Evolutionary conservation across 2,329 filamentous ascomycete species (phyloP), one percentile per base, ranked within the genome.

Genomic region (Atkinsonella texensis): DNA sequence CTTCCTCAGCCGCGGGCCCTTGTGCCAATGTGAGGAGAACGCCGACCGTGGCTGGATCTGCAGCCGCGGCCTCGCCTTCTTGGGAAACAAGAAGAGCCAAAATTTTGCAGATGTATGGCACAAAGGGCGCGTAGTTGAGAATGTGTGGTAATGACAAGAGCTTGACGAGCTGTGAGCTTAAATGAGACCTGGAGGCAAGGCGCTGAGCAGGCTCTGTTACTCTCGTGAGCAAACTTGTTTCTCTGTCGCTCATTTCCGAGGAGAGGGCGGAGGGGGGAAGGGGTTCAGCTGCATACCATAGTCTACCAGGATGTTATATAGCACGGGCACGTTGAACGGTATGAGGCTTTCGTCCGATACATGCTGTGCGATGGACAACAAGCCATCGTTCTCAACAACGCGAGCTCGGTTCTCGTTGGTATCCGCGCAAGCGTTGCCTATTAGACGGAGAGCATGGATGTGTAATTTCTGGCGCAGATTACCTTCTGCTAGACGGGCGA

Each of bases 401-500:
- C 74, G 71, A 7, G 70, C 75, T 52, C 81, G 71, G 57, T 84
- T 84, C 54, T 78, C 74, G 59, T 84, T 79, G 56, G 76, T 77
- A 56, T 84, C 80, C 18, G 80, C 81, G 55, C 78, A 83, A 10
- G 77, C 76, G 60, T 84, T 84, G 13, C 80, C 81, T 15, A 80
- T 69, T 18, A 83, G 63, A 23, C 81, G 76, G 15, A 84, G 66
- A 8, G 73, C 65, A 51, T 83, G 80, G 8, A 77, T 67, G 44
- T 71, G 71, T n/a, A 82, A 65, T 1, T 67, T 59, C 33, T 70
- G 66, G 10, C 64, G 63, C 38, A 75, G 55, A 1, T 61, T 65
- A 4, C 70, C 63, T 0, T 62, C 60, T 5, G 65, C 64, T 9
- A 81, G 60, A 12, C 78, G 58, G 11, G 67, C 62, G 15, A 81